Evolutionary conservation across 2,329 filamentous ascomycete genomes (phyloP).

Genomic region (Cladorrhinum sp.): DNA sequence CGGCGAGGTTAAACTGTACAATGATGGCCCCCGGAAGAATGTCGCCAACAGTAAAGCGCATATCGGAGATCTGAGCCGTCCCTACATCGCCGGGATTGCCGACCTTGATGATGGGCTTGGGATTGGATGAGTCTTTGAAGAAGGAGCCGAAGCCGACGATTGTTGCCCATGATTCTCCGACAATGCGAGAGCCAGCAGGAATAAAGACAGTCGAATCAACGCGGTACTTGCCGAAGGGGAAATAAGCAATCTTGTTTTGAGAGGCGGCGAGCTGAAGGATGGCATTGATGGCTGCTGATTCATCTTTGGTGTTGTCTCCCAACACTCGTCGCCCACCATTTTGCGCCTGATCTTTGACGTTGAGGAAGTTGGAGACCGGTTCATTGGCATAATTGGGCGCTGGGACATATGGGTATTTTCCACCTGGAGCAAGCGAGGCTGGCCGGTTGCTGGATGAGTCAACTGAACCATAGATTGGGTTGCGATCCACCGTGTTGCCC

Average conservation of each 20-base stretch:
- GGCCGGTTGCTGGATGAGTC: conserved; percentile 34
- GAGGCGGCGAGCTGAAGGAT: conserved; percentile 37
- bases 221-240: conserved; percentile 55
- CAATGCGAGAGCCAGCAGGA: conserved; percentile 47
- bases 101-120: conserved; percentile 56
- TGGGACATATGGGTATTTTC: conserved; percentile 35
- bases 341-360: conserved; percentile 41
- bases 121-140: conserved; percentile 50
- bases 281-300: conserved; percentile 38
- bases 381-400: conserved; percentile 40
- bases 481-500: conserved; percentile 41
- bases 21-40: conserved; percentile 59
- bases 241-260: conserved; percentile 47
- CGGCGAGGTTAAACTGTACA: conserved; percentile 44
- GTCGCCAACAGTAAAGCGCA: conserved; percentile 61
- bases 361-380: conserved; percentile 37
- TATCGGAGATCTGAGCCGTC: conserved; percentile 61
- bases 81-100: conserved; percentile 58
- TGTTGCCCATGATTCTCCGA: conserved; percentile 52
- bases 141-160: conserved; percentile 50
- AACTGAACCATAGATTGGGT: conserved; percentile 39
- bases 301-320: conserved; percentile 40
- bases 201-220: conserved; percentile 51
- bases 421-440: conserved; percentile 36
- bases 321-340: conserved; percentile 37